Base-by-base conservation (phyloP, 805 yeast genomes). In the Pichia deserticola region DNA sequence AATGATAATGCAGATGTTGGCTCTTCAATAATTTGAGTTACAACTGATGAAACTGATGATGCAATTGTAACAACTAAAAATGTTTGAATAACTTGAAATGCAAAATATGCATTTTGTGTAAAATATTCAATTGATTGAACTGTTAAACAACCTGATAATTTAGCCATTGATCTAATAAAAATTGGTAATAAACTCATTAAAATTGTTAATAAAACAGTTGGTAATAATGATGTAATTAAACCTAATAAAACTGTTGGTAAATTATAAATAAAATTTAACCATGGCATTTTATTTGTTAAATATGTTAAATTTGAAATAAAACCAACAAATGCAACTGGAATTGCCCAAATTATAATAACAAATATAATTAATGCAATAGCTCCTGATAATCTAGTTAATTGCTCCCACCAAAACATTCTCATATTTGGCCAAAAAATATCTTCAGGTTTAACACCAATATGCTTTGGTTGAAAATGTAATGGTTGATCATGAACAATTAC, bases 341-440 rank as follows among this genome's bases (percentile, higher is more conserved):
- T 67, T 50, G 90, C 76, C 95, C 95, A 86, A 57, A 82, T 69
- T 33, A 81, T 60, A 47, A 84, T 72, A 41, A 83, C 58, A 1
- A 81, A 86, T 27, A 68, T 58, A 48, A 84, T 76, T 2, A 79
- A 80, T 13, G 78, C 71, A 36, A 68, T 49, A 0, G 90, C 80
- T 48, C 73, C 72, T 30, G 74, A 63, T 35, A 68, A 63, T 69
- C 92, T 74, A 11, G 71, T 68, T 20, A 83, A 62, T 58, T 82
- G 69, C 65, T 86, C 95, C 85, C 88, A 84, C 90, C 93, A 86
- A 58, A 79, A 79, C 66, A 86, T 64, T 62, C 93, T 74, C 79
- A 85, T 70, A 63, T 86, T 86, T 46, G 77, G 64, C 93, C 93
- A 86, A 52, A 75, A 67, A 41, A 86, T 69, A 59, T 84, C 84